Evolutionary conservation across 202 grass and related monocot genomes (phyloP), one percentile per base, ranked within the genome.

Genomic region (Hordeum pubiflorum): DNA sequence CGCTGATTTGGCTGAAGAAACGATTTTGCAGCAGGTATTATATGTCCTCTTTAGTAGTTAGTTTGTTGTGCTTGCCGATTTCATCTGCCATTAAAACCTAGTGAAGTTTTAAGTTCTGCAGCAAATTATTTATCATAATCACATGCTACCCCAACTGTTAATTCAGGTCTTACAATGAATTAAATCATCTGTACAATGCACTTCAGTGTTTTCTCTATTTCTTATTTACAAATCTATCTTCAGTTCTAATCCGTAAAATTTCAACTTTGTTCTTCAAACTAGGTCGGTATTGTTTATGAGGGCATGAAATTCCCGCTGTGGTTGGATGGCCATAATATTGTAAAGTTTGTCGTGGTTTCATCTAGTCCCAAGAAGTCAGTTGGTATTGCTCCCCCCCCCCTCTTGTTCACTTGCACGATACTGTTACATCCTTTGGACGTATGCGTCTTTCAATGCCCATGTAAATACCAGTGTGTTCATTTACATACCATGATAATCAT

Each of bases 271-370:
- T 83, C 71, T 81, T 91, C 6, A 75, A 77, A 87, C 58, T 80
- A 98, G 95, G 90, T 98, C 21, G 92, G 92, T 40, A 78, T 98
- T 21, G 74, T 98, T 83, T 91, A 93, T 4, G 90, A 93, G 69
- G 95, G 92, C 24, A 98, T 98, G 90, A 94, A 91, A 91, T 98
- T 98, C 46, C 95, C 95, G 29, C 86, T 98, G 77, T 93, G 92
- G 90, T 85, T 98, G 82, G 90, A 94, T 71, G 86, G 87, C 22
- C 95, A 94, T 88, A 92, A 91, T 83, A 84, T 94, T 78, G 90
- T 98, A 56, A 91, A 98, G 80, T 93, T 98, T 75, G 61, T 94
- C 77, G 92, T 98, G 15, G 26, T 85, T 64, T 94, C 92, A 71
- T 89, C 84, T 55, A 85, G 34, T 76, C 95, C 88, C 36, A 84